These are phyloP conservation scores for Boletus reticuloceps DNA, from an alignment of 768 basidiomycete genomes.

Conservation along the genomic window DNA sequence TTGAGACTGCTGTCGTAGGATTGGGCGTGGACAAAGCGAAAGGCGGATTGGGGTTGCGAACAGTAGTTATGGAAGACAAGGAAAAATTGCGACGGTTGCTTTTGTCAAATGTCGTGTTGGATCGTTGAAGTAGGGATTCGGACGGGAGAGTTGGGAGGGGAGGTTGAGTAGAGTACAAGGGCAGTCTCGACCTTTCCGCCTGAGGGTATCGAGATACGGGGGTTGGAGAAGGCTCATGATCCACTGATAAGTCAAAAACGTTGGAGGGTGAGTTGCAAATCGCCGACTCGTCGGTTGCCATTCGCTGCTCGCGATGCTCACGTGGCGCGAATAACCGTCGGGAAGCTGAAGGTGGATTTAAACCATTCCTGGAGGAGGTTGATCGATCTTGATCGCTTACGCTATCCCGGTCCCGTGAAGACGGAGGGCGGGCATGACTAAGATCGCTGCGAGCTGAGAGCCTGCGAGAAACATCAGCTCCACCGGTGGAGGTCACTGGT, in stretches of 20 bases:
- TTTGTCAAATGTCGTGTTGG: constrained; percentile 24
- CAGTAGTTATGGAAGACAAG: constrained; percentile 41
- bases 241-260: constrained; percentile 30
- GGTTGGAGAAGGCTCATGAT: constrained; percentile 48
- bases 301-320: constrained; percentile 49
- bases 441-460: constrained; percentile 26
- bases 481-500: constrained; percentile 18
- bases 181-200: constrained; percentile 42
- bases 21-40: constrained; percentile 52
- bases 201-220: constrained; percentile 36
- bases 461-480: constrained; percentile 27
- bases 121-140: constrained; percentile 41
- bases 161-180: constrained; percentile 53
- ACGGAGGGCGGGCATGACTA: constrained; percentile 22
- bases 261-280: constrained; percentile 22
- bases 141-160: constrained; percentile 61
- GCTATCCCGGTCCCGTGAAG: constrained; percentile 26
- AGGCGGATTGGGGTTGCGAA: constrained; percentile 41
- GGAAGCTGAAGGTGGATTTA: constrained; percentile 32
- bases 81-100: constrained; percentile 43
- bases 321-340: constrained; percentile 58
- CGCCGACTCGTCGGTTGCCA: constrained; percentile 4
- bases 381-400: constrained; percentile 27
- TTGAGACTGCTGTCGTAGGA: constrained; percentile 65
- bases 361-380: constrained; percentile 19